Conservation (phyloP, 176 grass and related monocot species). For the Phoenix roebelenii region DNA sequence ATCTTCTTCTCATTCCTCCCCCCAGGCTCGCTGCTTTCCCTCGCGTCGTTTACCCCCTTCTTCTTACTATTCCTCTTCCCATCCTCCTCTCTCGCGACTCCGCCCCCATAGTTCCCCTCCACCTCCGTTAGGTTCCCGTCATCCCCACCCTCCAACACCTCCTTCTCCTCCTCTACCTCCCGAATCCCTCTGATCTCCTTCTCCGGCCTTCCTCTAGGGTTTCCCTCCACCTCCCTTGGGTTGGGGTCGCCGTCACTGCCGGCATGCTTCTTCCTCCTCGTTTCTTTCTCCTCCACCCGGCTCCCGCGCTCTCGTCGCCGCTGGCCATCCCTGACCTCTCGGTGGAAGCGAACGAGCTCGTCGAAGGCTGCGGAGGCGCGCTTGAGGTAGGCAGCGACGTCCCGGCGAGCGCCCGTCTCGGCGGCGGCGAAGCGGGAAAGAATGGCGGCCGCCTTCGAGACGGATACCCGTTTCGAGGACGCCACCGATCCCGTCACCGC, state of each 20-base stretch:
- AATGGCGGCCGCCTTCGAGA: constrained; percentile 12
- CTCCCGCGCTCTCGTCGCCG: background rate
- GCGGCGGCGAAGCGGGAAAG: constrained; percentile 12
- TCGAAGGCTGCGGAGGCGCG: constrained; percentile 17
- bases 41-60: too few species aligned
- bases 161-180: too few species aligned
- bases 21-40: too few species aligned
- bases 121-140: too few species aligned
- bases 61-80: too few species aligned
- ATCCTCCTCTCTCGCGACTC: too few species aligned
- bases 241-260: background rate
- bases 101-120: too few species aligned
- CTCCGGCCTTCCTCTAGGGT: too few species aligned
- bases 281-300: background rate
- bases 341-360: constrained; percentile 4
- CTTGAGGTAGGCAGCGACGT: constrained; percentile 10
- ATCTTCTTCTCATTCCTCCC: too few species aligned
- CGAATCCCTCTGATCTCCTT: too few species aligned
- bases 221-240: too few species aligned
- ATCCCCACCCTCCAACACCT: too few species aligned
- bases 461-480: constrained; percentile 5
- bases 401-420: background rate
- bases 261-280: background rate
- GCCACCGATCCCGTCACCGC: constrained; percentile 10
- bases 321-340: background rate